phyloP scores from a whole-genome alignment of 2,329 filamentous ascomycete species.

The Juglanconis sp. region DNA sequence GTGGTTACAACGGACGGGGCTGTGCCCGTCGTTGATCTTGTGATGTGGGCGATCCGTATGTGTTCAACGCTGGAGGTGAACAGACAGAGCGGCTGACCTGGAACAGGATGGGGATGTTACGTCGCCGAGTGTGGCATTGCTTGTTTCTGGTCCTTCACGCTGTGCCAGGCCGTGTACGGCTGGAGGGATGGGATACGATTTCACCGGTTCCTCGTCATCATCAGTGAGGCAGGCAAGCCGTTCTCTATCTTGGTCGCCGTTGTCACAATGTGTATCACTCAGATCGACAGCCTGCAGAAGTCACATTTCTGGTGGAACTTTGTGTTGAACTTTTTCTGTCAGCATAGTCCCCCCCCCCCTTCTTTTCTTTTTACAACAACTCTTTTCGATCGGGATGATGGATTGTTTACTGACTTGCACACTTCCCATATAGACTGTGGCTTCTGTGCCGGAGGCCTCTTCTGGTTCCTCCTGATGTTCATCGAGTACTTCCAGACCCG shows the following conservation, averaged over 20 bases:
- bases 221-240: slow-evolving; percentile 10
- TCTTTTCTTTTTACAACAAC: not conserved
- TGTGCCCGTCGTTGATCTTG: slow-evolving; percentile 1
- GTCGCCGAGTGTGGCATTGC: slow-evolving; percentile 4
- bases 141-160: slow-evolving; percentile 14
- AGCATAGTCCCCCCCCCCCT: not conserved
- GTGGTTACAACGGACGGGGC: not conserved
- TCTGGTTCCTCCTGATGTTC: slow-evolving; percentile 12
- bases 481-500: slow-evolving; percentile 16
- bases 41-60: slow-evolving; percentile 12
- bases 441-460: not conserved
- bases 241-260: not conserved
- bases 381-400: not conserved
- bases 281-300: slow-evolving; percentile 1
- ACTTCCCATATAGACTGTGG: not conserved
- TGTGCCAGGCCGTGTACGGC: slow-evolving; percentile 15
- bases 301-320: slow-evolving; percentile 7
- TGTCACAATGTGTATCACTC: not conserved
- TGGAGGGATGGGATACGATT: not conserved
- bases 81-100: not conserved
- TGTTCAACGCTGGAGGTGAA: not conserved
- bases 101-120: slow-evolving; percentile 14
- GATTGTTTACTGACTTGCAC: not conserved
- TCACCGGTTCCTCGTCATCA: not conserved
- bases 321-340: slow-evolving; percentile 10